Evolutionary conservation across 78 protist genomes (phyloP).

Genomic region (Dictyostelium purpureum): DNA sequence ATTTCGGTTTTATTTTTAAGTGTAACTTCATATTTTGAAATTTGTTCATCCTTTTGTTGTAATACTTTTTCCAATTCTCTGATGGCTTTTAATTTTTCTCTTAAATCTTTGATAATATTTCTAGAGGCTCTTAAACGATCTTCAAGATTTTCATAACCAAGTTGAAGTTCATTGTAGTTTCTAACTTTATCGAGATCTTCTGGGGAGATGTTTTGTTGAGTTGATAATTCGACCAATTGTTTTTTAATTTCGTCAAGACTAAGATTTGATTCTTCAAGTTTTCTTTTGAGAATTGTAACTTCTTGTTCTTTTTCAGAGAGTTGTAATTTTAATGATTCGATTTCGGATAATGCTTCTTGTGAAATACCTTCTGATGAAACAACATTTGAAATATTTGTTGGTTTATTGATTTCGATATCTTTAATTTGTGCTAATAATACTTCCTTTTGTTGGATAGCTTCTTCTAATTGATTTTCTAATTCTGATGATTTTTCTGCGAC

Average conservation of each 20-base stretch:
- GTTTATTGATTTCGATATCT: not conserved
- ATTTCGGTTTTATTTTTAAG: slow-evolving; percentile 32
- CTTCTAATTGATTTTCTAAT: slow-evolving; percentile 51
- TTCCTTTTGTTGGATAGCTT: slow-evolving; percentile 15
- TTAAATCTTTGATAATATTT: slow-evolving; percentile 44
- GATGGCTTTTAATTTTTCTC: slow-evolving; percentile 32
- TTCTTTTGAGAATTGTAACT: not conserved
- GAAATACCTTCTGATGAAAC: not conserved
- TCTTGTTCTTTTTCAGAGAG: not conserved
- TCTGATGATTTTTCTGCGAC: slow-evolving; percentile 15
- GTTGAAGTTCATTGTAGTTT: not conserved
- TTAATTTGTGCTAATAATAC: not conserved
- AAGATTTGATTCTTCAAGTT: slow-evolving; percentile 18
- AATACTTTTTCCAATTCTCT: slow-evolving; percentile 6
- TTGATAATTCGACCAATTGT: slow-evolving; percentile 20
- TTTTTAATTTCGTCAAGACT: slow-evolving; percentile 25
- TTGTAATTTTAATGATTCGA: slow-evolving; percentile 13
- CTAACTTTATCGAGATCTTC: not conserved
- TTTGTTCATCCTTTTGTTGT: slow-evolving; percentile 23
- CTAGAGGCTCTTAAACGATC: slow-evolving; percentile 70
- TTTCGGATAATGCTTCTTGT: not conserved
- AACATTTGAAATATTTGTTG: not conserved
- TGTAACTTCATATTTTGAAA: not conserved
- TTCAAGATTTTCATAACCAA: slow-evolving; percentile 31
- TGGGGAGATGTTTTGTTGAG: not conserved